Base-by-base conservation (phyloP, 257 asterid species). In the Cynanchum wilfordii region DNA sequence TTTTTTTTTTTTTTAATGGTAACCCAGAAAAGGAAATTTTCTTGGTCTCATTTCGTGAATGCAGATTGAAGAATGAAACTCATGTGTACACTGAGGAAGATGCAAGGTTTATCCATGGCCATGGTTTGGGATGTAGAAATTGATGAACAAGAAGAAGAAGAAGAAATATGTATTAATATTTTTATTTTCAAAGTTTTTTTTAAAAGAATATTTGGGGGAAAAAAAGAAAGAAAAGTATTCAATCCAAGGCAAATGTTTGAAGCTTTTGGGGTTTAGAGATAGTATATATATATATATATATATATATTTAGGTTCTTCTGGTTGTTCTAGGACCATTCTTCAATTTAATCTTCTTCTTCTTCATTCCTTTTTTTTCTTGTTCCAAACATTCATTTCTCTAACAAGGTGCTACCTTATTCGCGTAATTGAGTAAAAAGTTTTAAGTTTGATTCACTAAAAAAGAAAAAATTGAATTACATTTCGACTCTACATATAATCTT, bases 21-120 rank as follows among this genome's bases (percentile, higher is more conserved):
- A 11, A 27, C 30, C 17, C 15, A 50, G 10, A 55, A 3, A 1
- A 5, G n/a, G 45, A 4, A 1, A 5, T 2, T 52, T 22, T 36
- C 40, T 42, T 54, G 19, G 0, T 73, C 57, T 40, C 0, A 4
- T 4, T 30, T 40, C 47, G 7, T 42, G 47, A 8, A 49, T 55
- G 58, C 81, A 93, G 98, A 80, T 76, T 94, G 89, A 88, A 87
- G 87, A 89, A 86, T 70, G 99, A 94, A 86, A 91, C 76, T 66
- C 99, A 94, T 63, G 96, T 91, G n/a, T 94, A 94, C 79, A 78
- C 97, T 4, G 97, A 94, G 88, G 92, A 91, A 25, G 90, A 85
- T 66, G 99, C 99, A 55, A 89, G 97, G 91, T 94, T 94, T 81
- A 89, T 94, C 79, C 93, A 89, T 36, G 99, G 97, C 4, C 99